Base-by-base conservation (phyloP, 768 basidiomycete genomes). In the Lactarius sanguifluus region DNA sequence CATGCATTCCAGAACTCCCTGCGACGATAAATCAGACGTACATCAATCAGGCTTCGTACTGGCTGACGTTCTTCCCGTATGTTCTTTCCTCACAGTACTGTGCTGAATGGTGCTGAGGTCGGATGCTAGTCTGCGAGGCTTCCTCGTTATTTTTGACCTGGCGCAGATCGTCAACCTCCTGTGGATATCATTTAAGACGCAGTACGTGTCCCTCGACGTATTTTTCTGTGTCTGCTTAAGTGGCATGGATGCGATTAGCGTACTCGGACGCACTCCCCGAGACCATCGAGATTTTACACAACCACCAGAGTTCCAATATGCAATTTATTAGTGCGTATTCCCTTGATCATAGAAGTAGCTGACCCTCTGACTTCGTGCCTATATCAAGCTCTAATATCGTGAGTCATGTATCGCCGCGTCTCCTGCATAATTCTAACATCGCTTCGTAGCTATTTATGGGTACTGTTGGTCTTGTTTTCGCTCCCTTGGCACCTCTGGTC, bases 1-100 rank as follows among this genome's bases (percentile, higher is more conserved):
- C 25, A n/a, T 36, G n/a, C 43, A 9, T n/a, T 45, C 5, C 64
- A 92, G 90, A 81, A 43, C 81, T 93, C 25, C 92, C 91, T 16
- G 78, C 76, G 23, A 83, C 77, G 5, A 92, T 98, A 73, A 92
- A 97, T 73, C 78, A 80, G 59, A 94, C 96, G 0, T 99, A 98
- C 72, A 88, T 98, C 71, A 85, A 90, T 72, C 96, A 98, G 73
- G 82, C 90, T 9, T 92, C 90, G 25, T 97, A 91, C 77, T 96
- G 94, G 93, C 78, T 96, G 59, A 96, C 93, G 4, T 96, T 88
- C 80, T 93, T 96, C 81, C 94, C 95, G 89, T 94, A 75, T n/a
- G 90, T 80, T 56, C 57, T 67, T 28, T 25, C 57, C 41, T 62
- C 52, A 45, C 61, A 2, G 8, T 16, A 9, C 38, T 12, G 50